A percentile compares a stretch with the other conserved stretches of the same genome.
These are phyloP conservation scores for Cystobasidiopsis lactophilus DNA, from an alignment of 768 basidiomycete genomes.

Conservation along the genomic window DNA sequence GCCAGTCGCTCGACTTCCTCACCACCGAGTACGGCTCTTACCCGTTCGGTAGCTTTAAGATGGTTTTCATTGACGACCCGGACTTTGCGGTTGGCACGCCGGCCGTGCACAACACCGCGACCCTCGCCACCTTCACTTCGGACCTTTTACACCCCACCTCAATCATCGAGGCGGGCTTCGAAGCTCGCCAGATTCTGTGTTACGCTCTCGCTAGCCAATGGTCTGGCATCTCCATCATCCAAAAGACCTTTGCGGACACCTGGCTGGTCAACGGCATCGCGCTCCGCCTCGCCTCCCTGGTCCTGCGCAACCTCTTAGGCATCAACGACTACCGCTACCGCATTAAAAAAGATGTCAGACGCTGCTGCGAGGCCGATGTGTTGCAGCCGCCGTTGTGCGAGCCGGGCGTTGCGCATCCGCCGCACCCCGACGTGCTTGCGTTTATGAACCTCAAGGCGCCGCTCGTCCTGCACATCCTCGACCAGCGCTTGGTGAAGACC, in stretches of 20 bases:
- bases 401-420: slow-evolving; percentile 53
- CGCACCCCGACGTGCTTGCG: slow-evolving; percentile 50
- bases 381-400: slow-evolving; percentile 91
- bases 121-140: slow-evolving; percentile 50
- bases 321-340: slow-evolving; percentile 94
- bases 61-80: slow-evolving; percentile 70
- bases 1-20: slow-evolving; percentile 79
- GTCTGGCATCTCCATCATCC: slow-evolving; percentile 89
- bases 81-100: slow-evolving; percentile 24
- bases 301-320: slow-evolving; percentile 64
- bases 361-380: slow-evolving; percentile 65
- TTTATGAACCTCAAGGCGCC: slow-evolving; percentile 92
- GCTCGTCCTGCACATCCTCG: slow-evolving; percentile 85
- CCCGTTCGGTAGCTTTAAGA: slow-evolving; percentile 74
- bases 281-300: slow-evolving; percentile 70
- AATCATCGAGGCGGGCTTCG: slow-evolving; percentile 78
- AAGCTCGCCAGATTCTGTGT: slow-evolving; percentile 61
- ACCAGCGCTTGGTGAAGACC: slow-evolving; percentile 76
- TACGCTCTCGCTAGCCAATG: slow-evolving; percentile 89
- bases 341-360: slow-evolving; percentile 87
- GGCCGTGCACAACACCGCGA: slow-evolving; percentile 54
- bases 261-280: slow-evolving; percentile 95
- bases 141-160: slow-evolving; percentile 72
- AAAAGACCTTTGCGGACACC: slow-evolving; percentile 72
- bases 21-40: slow-evolving; percentile 82